Evolutionary conservation across 495 filamentous ascomycete species (phyloP), one percentile per base, ranked within the genome.

Genomic region (Aspergillus egyptiacus): DNA sequence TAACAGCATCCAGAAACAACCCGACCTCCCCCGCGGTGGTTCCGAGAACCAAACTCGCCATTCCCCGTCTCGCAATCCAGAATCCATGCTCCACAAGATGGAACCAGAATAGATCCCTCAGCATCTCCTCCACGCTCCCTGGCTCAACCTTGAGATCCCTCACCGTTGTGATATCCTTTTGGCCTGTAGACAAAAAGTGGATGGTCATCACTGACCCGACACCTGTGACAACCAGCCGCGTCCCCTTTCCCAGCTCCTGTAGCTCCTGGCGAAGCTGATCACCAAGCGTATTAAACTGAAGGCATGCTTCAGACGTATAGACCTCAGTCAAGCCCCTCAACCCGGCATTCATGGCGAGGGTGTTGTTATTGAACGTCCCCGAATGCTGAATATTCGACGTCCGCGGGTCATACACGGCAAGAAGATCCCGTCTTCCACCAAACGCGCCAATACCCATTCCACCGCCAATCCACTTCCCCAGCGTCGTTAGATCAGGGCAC

Each of bases 281-380:
- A 0, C 55, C 56, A 32, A 59, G 20, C 7, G 14, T 23, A 47
- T 63, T 65, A 22, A 65, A 31, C 2, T 33, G 33, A 35, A 42
- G 39, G 25, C 59, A 50, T 7, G 41, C 40, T 13, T 56, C 50
- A 0, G 55, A 20, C 0, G 52, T 58, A 20, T 53, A 58, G 3
- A 61, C 39, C 1, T 48, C 24, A 1, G 44, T 45, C 14, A 53
- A 8, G 6, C 41, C 53, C 31, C 54, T 50, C 13, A 48, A 30
- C 5, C 79, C 82, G 5, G 71, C 77, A 22, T 63, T 66, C 77
- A 84, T 83, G 1, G 73, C 72, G 10, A 85, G 55, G 1, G 74
- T 72, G 51, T 85, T 85, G 53, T 85, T 86, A 44, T 86, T 84
- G 56, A 83, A 86, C 0, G 82, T 86, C 0, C 83, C 82, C 0